Base-by-base conservation (phyloP, 2,329 filamentous ascomycete species). In the Pleomassaria siparia region DNA sequence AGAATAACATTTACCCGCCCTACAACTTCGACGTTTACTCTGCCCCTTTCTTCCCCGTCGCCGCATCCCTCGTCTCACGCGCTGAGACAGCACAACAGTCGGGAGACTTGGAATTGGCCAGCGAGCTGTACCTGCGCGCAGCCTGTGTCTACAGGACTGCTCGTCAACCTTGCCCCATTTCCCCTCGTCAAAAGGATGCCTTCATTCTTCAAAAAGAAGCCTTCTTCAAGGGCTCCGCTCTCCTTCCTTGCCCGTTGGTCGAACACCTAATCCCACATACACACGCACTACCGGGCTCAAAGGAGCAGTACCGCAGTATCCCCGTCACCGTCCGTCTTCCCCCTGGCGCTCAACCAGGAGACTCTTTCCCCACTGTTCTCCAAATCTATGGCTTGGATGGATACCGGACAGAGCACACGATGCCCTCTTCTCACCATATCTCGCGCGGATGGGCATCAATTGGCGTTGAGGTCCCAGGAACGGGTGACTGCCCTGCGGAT, bases 211-310 rank as follows among this genome's bases (percentile, higher is more conserved):
- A 87, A 62, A 88, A 87, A 66, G 64, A 74, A 21, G 77, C 79
- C 0, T 87, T 86, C 54, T 65, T 80, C 41, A 80, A 81, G 60
- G 84, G 71, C 10, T 53, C 74, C 22, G 56, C 53, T 46, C 59
- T 40, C n/a, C 49, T 44, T 11, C 12, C 4, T 21, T 13, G 40
- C 4, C 80, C 83, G 0, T 73, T 87, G 5, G 56, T 73, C 15
- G 85, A 88, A 60, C 74, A 85, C 7, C 46, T 69, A 6, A 80
- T 89, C 45, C 79, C 81, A 8, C 81, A 86, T 68, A 87, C 86
- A 60, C 76, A 86, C 47, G 80, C 85, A 12, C 57, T 81, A 0
- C 84, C 85, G 0, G 67, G 70, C 1, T 63, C 70, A n/a, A 73
- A 74, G 2, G 65, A 66, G 2, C 62, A 64, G 0, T 55, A 67